A percentile compares a stretch with the other conserved stretches of the same genome.
Conservation (phyloP, 2,329 filamentous ascomycete species). For the Exophiala lecanii-corni region DNA sequence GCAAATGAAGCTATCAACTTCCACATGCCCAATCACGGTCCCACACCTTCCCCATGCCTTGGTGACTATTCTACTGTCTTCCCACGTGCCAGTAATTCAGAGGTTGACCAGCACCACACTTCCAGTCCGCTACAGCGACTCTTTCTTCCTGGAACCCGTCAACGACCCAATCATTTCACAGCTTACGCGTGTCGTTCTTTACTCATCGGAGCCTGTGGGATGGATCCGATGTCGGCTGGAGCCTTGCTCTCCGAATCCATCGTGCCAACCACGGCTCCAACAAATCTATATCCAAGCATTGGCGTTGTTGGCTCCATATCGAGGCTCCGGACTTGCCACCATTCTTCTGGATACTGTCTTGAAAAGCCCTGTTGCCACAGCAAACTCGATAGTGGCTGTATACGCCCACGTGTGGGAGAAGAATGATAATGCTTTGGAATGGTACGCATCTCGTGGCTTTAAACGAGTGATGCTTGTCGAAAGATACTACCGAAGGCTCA, state of each 20-base stretch:
- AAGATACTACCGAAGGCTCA: slow-evolving; percentile 56
- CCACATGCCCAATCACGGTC: slow-evolving; percentile 13
- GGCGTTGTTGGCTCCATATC: slow-evolving; percentile 56
- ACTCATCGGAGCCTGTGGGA: slow-evolving; percentile 44
- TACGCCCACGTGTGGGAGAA: slow-evolving; percentile 62
- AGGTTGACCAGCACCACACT: slow-evolving; percentile 55
- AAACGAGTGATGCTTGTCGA: slow-evolving; percentile 47
- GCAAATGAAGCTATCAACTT: background rate
- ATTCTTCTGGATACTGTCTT: slow-evolving; percentile 47
- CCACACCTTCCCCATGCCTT: slow-evolving; percentile 46
- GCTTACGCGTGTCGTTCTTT: slow-evolving; percentile 57
- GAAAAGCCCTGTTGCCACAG: slow-evolving; percentile 21
- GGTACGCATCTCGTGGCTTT: slow-evolving; percentile 59
- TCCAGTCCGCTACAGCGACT: slow-evolving; percentile 57
- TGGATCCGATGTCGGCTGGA: slow-evolving; percentile 47
- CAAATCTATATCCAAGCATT: slow-evolving; percentile 60
- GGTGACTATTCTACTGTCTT: slow-evolving; percentile 48
- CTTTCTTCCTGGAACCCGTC: slow-evolving; percentile 58
- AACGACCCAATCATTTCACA: slow-evolving; percentile 49
- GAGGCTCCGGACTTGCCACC: slow-evolving; percentile 53
- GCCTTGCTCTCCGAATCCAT: slow-evolving; percentile 18
- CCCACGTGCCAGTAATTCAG: slow-evolving; percentile 52
- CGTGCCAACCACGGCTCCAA: slow-evolving; percentile 26
- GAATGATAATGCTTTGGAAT: slow-evolving; percentile 55
- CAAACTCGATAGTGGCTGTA: slow-evolving; percentile 37